These are phyloP conservation scores for Coelastrella sp. DNA, from an alignment of 139 green algal genomes.

Conservation along the genomic window DNA sequence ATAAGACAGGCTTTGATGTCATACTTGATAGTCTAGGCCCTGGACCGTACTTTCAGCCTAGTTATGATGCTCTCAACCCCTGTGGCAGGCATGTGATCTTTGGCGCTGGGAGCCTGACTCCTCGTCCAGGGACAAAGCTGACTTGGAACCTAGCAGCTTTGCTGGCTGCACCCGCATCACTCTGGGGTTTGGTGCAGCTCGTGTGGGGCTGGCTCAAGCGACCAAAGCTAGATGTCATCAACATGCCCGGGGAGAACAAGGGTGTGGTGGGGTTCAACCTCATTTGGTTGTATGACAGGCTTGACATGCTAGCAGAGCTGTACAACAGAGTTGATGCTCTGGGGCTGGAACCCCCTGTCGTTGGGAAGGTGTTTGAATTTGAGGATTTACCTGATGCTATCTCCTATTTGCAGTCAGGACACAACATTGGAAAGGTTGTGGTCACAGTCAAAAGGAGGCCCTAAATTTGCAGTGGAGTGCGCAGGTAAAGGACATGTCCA, in stretches of 20 bases:
- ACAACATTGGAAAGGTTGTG: constrained; percentile 63
- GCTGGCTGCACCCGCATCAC: constrained; percentile 28
- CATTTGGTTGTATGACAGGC: constrained; percentile 56
- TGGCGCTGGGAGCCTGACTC: constrained; percentile 56
- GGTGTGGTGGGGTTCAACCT: constrained; percentile 60
- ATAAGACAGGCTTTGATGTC: constrained; percentile 48
- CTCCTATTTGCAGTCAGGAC: constrained; percentile 53
- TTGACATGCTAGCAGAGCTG: constrained; percentile 44
- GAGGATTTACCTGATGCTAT: constrained; percentile 53
- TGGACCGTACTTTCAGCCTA: constrained; percentile 54
- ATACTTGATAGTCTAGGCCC: constrained; percentile 50
- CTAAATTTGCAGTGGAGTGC: too few species aligned
- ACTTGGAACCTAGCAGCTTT: constrained; percentile 10
- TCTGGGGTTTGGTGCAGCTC: constrained; percentile 33
- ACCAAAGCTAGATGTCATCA: constrained; percentile 53
- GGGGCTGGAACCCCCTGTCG: constrained; percentile 46
- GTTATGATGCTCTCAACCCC: constrained; percentile 34
- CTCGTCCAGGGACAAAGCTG: constrained; percentile 27
- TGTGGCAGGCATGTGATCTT: constrained; percentile 44
- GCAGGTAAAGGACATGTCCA: too few species aligned
- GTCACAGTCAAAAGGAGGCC: constrained; percentile 1
- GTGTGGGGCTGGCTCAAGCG: constrained; percentile 48
- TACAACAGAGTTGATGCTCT: constrained; percentile 53
- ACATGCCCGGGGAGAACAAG: constrained; percentile 64
- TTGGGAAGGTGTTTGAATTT: constrained; percentile 47